A percentile compares a stretch with the other conserved stretches of the same genome.
Evolutionary conservation across 2,329 filamentous ascomycete genomes (phyloP).

Genomic region (Simplicillium sp.): DNA sequence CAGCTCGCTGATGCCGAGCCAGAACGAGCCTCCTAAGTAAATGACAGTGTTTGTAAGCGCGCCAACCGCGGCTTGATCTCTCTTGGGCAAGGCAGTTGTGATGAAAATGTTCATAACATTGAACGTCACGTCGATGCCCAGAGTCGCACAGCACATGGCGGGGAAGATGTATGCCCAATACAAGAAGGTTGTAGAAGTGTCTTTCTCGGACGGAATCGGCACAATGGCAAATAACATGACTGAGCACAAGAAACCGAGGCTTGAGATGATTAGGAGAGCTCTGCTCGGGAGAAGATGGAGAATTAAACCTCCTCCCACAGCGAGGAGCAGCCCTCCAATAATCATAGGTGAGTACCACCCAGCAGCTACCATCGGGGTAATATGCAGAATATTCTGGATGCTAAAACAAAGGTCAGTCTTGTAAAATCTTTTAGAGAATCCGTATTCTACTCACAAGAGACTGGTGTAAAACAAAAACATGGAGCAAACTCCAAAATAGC

Average conservation of each 20-base stretch:
- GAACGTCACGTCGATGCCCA: slow-evolving; percentile 54
- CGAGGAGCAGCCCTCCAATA: slow-evolving; percentile 3
- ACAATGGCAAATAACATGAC: slow-evolving; percentile 13
- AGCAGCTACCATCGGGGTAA: slow-evolving; percentile 1
- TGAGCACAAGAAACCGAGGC: slow-evolving; percentile 23
- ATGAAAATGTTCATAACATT: slow-evolving; percentile 55
- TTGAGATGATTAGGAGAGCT: slow-evolving; percentile 8
- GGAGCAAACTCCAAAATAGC: slow-evolving; percentile 48
- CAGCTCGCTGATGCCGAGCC: slow-evolving; percentile 51
- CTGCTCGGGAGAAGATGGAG: slow-evolving; percentile 5
- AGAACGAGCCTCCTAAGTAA: slow-evolving; percentile 49
- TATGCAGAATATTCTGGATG: slow-evolving; percentile 3
- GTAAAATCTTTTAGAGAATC: neutral
- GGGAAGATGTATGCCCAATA: slow-evolving; percentile 55
- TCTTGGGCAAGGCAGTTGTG: slow-evolving; percentile 44
- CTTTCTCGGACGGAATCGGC: neutral
- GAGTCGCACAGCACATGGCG: slow-evolving; percentile 42
- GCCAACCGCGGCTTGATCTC: slow-evolving; percentile 50
- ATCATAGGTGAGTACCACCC: slow-evolving; percentile 6
- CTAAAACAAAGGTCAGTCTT: slow-evolving; percentile 1
- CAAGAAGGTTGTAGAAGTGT: slow-evolving; percentile 3
- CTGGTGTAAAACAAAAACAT: slow-evolving; percentile 52
- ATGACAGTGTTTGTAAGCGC: slow-evolving; percentile 49
- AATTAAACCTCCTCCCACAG: slow-evolving; percentile 2
- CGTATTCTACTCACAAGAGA: slow-evolving; percentile 36